Conservation (phyloP, 306 rosid genomes). For the Rosa multiflora region DNA sequence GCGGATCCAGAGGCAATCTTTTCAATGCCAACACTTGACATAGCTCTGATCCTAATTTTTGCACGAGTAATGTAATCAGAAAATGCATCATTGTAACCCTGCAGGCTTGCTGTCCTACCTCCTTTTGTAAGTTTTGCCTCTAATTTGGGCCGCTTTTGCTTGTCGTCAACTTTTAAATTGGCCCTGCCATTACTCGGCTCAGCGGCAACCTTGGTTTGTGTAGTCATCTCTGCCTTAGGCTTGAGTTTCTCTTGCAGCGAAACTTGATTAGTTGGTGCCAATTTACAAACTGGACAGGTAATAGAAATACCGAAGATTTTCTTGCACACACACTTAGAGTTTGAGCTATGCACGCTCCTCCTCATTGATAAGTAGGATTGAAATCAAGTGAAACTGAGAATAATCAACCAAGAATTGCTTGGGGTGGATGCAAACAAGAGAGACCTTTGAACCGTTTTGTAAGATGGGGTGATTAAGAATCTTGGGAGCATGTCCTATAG, state of each 20-base stretch:
- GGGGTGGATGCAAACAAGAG: background rate
- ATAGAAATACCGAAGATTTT: background rate
- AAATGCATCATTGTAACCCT: slow-evolving; percentile 18
- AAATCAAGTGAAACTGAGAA: background rate
- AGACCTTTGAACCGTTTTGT: slow-evolving; percentile 6
- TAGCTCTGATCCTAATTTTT: slow-evolving; percentile 18
- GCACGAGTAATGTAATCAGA: slow-evolving; percentile 22
- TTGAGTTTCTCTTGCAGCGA: background rate
- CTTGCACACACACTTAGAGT: slow-evolving; percentile 17
- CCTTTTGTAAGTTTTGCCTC: background rate
- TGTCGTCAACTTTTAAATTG: background rate
- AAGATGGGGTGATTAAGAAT: background rate
- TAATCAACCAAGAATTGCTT: background rate
- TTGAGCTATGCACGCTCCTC: slow-evolving; percentile 1
- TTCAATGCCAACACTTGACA: slow-evolving; percentile 4
- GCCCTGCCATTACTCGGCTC: background rate
- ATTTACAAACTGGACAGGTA: slow-evolving; percentile 5
- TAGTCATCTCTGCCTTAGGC: background rate
- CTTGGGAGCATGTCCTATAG: background rate
- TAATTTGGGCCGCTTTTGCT: background rate
- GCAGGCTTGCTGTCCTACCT: slow-evolving; percentile 1
- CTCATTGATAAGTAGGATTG: background rate
- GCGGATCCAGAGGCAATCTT: slow-evolving; percentile 9
- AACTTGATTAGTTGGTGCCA: background rate
- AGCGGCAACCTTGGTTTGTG: background rate